A percentile compares a stretch with the other conserved stretches of the same genome.
Evolutionary conservation across 2,329 filamentous ascomycete species (phyloP).

Genomic region (Ceratocystiopsis brevicomis): DNA sequence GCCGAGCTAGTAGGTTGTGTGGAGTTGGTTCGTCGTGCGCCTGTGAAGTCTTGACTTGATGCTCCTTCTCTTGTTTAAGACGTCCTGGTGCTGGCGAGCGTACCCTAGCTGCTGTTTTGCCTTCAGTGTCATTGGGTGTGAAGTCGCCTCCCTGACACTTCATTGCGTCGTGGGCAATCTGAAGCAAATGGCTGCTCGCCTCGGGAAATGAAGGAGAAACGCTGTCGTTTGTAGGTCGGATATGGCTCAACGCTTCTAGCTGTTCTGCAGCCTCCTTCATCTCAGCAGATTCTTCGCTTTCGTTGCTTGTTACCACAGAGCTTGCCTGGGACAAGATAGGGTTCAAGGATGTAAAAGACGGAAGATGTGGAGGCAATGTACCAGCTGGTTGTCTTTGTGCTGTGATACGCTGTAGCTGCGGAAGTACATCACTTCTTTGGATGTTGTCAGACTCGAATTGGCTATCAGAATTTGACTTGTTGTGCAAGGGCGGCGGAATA

Average conservation of each 20-base stretch:
- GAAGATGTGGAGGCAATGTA: neutral
- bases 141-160: constrained; percentile 5
- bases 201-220: constrained; percentile 9
- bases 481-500: neutral
- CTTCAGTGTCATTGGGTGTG: constrained; percentile 1
- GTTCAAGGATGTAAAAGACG: neutral
- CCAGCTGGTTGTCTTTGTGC: neutral
- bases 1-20: neutral
- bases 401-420: constrained; percentile 2
- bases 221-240: constrained; percentile 30
- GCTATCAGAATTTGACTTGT: neutral
- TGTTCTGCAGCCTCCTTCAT: constrained; percentile 52
- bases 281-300: constrained; percentile 45
- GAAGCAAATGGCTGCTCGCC: constrained; percentile 15
- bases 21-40: constrained; percentile 1
- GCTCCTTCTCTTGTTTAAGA: constrained; percentile 3
- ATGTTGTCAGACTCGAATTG: constrained; percentile 2
- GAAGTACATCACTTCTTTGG: constrained; percentile 2
- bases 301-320: constrained; percentile 17
- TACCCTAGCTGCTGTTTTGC: neutral
- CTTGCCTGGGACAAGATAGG: too few relatives aligned
- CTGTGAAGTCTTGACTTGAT: constrained; percentile 5
- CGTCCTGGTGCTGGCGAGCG: constrained; percentile 1
- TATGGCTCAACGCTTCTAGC: constrained; percentile 45
- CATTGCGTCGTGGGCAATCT: constrained; percentile 8